A percentile compares a stretch with the other conserved stretches of the same genome.
These are phyloP conservation scores for Pichia kluyveri DNA, from an alignment of 805 yeast species.

Conservation along the genomic window DNA sequence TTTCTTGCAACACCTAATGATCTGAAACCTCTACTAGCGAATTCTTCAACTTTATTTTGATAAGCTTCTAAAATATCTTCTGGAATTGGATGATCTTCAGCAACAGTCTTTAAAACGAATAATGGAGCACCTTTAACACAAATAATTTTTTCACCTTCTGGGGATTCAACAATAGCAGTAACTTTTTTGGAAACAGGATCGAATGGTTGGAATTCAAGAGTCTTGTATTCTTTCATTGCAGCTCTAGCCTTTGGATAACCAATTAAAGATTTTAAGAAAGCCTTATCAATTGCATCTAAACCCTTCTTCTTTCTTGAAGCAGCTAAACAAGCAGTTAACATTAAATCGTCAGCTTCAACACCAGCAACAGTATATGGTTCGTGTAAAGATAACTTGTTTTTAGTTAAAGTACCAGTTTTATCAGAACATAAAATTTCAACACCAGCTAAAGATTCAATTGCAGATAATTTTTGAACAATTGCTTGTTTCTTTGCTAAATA, in stretches of 20 bases:
- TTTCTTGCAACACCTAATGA: slow-evolving; percentile 98
- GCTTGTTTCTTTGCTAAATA: slow-evolving; percentile 96
- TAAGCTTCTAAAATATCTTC: slow-evolving; percentile 90
- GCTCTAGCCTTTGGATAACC: slow-evolving; percentile 86
- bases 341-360: slow-evolving; percentile 90
- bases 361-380: slow-evolving; percentile 98
- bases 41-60: slow-evolving; percentile 95
- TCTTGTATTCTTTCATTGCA: slow-evolving; percentile 89
- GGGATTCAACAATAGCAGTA: slow-evolving; percentile 89
- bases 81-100: slow-evolving; percentile 93
- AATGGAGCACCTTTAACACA: slow-evolving; percentile 99
- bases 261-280: slow-evolving; percentile 86
- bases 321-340: slow-evolving; percentile 96
- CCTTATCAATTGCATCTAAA: slow-evolving; percentile 95
- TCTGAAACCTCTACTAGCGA: slow-evolving; percentile 97
- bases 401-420: slow-evolving; percentile 96
- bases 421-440: slow-evolving; percentile 97
- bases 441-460: slow-evolving; percentile 95
- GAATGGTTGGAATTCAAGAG: slow-evolving; percentile 92
- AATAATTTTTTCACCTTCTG: slow-evolving; percentile 88
- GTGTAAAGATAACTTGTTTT: slow-evolving; percentile 90
- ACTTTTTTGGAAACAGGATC: slow-evolving; percentile 97
- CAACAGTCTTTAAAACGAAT: slow-evolving; percentile 92
- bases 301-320: slow-evolving; percentile 98
- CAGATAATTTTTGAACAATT: slow-evolving; percentile 92